Conservation (phyloP, 75 land plant genomes). For the Cunninghamia lanceolata region DNA sequence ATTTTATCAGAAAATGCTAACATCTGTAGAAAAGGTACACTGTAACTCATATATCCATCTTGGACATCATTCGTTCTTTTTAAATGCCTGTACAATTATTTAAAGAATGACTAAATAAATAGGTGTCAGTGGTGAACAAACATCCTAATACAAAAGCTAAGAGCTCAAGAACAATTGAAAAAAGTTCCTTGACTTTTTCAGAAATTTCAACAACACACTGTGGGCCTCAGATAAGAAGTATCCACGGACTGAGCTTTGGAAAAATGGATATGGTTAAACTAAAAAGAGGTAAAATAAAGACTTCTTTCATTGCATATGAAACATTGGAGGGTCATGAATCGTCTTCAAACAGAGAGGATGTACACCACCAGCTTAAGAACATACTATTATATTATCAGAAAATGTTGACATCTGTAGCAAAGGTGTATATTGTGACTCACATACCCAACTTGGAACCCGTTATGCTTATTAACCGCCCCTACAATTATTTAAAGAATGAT, state of each 20-base stretch:
- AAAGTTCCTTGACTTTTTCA: background rate
- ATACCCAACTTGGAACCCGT: background rate
- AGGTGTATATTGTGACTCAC: background rate
- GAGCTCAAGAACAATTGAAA: background rate
- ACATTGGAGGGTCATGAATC: too few relatives aligned
- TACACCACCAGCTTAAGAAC: too few relatives aligned
- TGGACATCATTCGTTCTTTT: background rate
- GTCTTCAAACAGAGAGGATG: background rate
- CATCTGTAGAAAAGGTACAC: background rate
- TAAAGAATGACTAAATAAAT: background rate
- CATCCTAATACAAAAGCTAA: background rate
- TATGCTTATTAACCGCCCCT: background rate
- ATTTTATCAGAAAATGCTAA: background rate
- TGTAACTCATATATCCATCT: background rate
- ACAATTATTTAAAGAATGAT: background rate
- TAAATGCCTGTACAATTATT: background rate
- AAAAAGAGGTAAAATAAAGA: background rate
- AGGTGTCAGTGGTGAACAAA: background rate
- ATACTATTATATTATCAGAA: background rate
- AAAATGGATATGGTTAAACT: background rate
- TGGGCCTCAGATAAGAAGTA: background rate
- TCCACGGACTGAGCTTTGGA: background rate
- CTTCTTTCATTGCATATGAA: too few relatives aligned
- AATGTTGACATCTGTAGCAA: background rate
- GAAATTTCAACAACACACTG: too few relatives aligned